Evolutionary conservation across 768 basidiomycete species (phyloP).

Genomic region (Royoungia palumana): DNA sequence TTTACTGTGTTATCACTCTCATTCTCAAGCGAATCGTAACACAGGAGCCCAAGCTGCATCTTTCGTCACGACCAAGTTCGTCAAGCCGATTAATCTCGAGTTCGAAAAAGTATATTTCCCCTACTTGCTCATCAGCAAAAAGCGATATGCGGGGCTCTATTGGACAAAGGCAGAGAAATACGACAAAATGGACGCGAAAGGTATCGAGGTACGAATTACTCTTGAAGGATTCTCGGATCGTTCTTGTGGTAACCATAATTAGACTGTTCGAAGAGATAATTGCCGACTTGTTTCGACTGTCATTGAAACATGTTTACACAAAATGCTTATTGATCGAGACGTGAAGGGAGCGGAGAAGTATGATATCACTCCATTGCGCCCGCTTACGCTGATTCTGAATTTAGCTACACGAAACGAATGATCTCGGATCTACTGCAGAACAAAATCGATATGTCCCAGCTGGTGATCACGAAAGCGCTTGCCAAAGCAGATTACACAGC

Average conservation of each 20-base stretch:
- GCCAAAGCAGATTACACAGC: constrained; percentile 90
- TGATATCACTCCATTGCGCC: constrained; percentile 22
- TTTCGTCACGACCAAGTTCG: constrained; percentile 85
- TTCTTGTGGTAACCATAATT: neutral
- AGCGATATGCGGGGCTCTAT: constrained; percentile 96
- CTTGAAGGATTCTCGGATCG: neutral
- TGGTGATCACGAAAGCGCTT: constrained; percentile 97
- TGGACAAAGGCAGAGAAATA: constrained; percentile 96
- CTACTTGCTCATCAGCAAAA: constrained; percentile 96
- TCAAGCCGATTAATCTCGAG: constrained; percentile 96
- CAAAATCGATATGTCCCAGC: constrained; percentile 97
- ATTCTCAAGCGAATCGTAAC: neutral
- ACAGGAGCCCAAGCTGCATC: constrained; percentile 90
- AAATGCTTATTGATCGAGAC: constrained; percentile 94
- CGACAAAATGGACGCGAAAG: constrained; percentile 99
- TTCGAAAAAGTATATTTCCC: constrained; percentile 99
- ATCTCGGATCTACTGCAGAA: constrained; percentile 95
- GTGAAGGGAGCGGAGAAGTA: constrained; percentile 92
- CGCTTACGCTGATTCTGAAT: constrained; percentile 15
- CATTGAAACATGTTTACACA: constrained; percentile 96
- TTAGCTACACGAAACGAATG: constrained; percentile 87
- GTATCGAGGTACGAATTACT: constrained; percentile 76
- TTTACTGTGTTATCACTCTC: neutral
- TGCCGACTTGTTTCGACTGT: constrained; percentile 98
- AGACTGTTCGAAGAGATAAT: constrained; percentile 98